Conservation (phyloP, 148 eudicot species). For the Rhododendron kiyosumense region DNA sequence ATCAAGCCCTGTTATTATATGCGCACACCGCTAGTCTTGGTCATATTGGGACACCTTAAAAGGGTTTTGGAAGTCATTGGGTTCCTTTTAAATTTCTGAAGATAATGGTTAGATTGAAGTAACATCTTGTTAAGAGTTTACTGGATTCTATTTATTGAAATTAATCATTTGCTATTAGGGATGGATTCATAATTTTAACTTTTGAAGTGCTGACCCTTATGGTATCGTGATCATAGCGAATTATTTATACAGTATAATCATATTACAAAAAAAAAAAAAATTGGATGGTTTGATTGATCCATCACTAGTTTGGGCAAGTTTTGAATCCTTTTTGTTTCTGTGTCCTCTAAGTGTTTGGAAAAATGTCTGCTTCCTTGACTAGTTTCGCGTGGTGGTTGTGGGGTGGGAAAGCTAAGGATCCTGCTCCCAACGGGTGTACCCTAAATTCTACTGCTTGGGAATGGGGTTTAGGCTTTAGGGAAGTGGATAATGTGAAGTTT, state of each 20-base stretch:
- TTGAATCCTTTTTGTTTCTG: neutral
- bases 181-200: neutral
- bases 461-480: conserved; percentile 39
- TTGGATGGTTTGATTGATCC: neutral
- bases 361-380: conserved; percentile 51
- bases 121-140: neutral
- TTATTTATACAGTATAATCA: neutral
- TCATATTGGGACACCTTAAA: no score
- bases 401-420: conserved; percentile 44
- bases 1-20: neutral
- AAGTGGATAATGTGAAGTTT: conserved; percentile 48
- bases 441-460: conserved; percentile 38
- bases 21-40: no score
- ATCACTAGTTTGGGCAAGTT: neutral
- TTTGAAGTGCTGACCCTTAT: neutral
- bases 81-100: no score
- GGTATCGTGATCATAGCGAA: neutral
- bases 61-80: no score
- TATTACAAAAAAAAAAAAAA: neutral
- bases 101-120: neutral
- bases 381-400: conserved; percentile 50
- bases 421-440: conserved; percentile 32
- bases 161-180: neutral
- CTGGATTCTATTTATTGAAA: neutral
- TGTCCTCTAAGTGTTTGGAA: neutral